Evolutionary conservation across 1,284 basidiomycete species (phyloP).

Genomic region (Phylloporus sp.): DNA sequence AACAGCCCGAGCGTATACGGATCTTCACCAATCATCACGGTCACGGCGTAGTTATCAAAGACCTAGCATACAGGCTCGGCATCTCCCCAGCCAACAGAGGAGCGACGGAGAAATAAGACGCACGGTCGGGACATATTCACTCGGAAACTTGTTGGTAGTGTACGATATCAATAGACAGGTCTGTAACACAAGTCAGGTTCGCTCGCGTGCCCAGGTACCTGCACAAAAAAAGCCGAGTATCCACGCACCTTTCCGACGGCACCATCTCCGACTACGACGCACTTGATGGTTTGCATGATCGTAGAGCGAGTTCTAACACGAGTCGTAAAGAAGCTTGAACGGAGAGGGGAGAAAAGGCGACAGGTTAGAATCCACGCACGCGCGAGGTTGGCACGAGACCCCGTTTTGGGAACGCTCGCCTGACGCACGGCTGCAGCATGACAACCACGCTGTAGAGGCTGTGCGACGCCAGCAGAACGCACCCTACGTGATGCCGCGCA

Average conservation of each 20-base stretch:
- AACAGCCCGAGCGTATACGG: conserved; percentile 98
- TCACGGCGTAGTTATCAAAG: conserved; percentile 98
- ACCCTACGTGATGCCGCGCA: conserved; percentile 12
- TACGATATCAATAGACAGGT: conserved; percentile 99
- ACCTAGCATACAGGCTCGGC: conserved; percentile 60
- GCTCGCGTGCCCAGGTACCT: conserved; percentile 9
- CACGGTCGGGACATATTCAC: conserved; percentile 99
- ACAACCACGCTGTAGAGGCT: conserved; percentile 34
- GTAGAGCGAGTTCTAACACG: conserved; percentile 18
- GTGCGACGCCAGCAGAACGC: conserved; percentile 24
- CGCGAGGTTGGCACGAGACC: conserved; percentile 24
- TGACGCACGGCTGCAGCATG: conserved; percentile 31
- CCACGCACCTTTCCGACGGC: conserved; percentile 95
- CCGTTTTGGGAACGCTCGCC: conserved; percentile 23
- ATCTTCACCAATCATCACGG: conserved; percentile 99
- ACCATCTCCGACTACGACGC: conserved; percentile 99
- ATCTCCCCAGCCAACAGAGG: conserved; percentile 16
- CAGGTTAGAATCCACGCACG: conserved; percentile 24
- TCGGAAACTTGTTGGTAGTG: conserved; percentile 98
- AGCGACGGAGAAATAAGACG: conserved; percentile 39
- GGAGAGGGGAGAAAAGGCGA: background rate
- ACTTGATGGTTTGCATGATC: conserved; percentile 95
- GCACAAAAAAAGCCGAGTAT: background rate
- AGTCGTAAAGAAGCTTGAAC: conserved; percentile 18
- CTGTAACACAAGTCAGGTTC: conserved; percentile 45